Evolutionary conservation across 208 protist genomes (phyloP), one percentile per base, ranked within the genome.

Genomic region (Wallacemonas rigidus): DNA sequence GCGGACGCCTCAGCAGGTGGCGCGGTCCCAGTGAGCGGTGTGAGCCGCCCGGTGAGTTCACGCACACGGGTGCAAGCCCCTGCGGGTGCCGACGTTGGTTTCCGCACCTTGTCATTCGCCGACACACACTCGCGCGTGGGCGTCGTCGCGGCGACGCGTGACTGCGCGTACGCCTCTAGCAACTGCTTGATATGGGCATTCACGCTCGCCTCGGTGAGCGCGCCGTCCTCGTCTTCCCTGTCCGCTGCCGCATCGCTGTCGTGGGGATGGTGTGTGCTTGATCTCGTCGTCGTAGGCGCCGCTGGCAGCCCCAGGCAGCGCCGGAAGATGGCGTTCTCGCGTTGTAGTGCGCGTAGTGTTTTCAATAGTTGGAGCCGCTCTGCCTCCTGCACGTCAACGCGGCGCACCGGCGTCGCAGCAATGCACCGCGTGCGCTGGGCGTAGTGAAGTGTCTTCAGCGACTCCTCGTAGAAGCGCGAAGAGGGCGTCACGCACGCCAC

Each of bases 401-500:
- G 87, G 26, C 82, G 74, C 36, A 81, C 78, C 2, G 88, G 81
- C 11, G 69, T 53, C 14, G 77, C 79, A 11, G 70, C 74, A 57
- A 96, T 96, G 64, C 82, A 80, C 44, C 81, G 82, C 15, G 82
- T 77, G 35, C 92, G 92, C 69, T 93, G 81, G 0, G 89, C 92
- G 74, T 92, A 97, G 61, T 90, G 73, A 35, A 97, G 70, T 3
- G 92, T 97, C 15, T 87, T 84, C 39, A 95, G 65, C 36, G 92
- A 94, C 74, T 97, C 89, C 41, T 92, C 88, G 26, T 85, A 72
- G 76, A 91, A 92, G 12, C 85, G 72, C 15, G 63, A 71, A 54
- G 82, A 85, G 9, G 93, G 93, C 17, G 89, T 92, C 41, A 95
- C 86, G 79, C 90, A 95, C 14, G 89, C 89, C n/a, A 97, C 67